Conservation (phyloP, 495 filamentous ascomycete genomes). For the Xylaria bambusicola region DNA sequence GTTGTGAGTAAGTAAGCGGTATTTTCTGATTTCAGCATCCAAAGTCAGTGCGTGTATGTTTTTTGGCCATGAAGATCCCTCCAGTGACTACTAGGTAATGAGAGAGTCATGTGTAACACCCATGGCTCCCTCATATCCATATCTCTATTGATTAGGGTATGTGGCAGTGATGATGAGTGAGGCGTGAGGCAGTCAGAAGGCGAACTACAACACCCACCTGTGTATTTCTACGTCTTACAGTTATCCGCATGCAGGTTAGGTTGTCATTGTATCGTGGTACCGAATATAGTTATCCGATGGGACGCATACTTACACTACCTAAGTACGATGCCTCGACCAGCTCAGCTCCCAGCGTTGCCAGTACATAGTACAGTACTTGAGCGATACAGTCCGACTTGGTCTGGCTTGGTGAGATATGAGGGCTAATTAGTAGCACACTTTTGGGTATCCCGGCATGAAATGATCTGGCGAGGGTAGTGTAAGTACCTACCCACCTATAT, state of each 20-base stretch:
- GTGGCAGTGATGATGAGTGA: conserved; percentile 5
- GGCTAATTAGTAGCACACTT: too few relatives aligned
- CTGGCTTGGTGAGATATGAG: too few relatives aligned
- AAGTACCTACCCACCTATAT: too few relatives aligned
- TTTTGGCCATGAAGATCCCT: neutral
- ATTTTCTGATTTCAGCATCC: neutral
- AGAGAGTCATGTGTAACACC: conserved; percentile 13
- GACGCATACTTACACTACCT: neutral
- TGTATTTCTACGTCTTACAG: too few relatives aligned
- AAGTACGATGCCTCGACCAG: neutral
- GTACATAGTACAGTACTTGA: too few relatives aligned
- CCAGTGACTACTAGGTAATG: conserved; percentile 5
- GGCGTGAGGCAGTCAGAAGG: conserved; percentile 13
- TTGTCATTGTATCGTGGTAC: conserved; percentile 3
- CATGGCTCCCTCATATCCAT: neutral
- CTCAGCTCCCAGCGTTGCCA: neutral
- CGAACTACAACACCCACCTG: neutral
- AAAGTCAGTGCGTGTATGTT: neutral
- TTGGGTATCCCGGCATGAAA: too few relatives aligned
- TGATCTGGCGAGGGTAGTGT: neutral
- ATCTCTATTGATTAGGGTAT: neutral
- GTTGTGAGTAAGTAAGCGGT: neutral
- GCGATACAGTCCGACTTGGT: too few relatives aligned
- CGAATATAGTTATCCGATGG: neutral
- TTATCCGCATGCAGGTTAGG: too few relatives aligned